Percentiles rank a stretch among this genome's conserved stretches.
Evolutionary conservation across 257 asterid genomes (phyloP).

Genomic region (Lithospermum erythrorhizon): DNA sequence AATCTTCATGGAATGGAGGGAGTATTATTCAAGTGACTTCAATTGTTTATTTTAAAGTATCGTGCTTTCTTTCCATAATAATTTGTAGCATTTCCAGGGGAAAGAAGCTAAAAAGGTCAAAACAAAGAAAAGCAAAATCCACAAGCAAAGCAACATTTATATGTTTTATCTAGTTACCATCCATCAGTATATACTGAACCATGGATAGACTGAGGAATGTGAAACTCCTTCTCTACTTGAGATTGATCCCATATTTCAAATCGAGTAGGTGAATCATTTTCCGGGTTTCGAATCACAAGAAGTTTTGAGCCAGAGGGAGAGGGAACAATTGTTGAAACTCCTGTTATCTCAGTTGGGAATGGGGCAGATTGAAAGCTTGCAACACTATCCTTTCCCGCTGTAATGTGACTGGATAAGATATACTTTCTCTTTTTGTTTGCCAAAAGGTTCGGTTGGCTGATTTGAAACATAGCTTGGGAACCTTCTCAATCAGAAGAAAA

Average conservation of each 20-base stretch:
- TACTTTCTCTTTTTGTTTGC: conserved; percentile 66
- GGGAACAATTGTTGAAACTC: conserved; percentile 65
- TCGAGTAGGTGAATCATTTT: conserved; percentile 63
- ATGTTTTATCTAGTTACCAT: conserved; percentile 42
- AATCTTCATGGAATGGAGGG: too few relatives aligned
- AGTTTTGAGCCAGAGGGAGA: conserved; percentile 91
- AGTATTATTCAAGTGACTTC: too few relatives aligned
- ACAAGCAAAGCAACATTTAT: neutral
- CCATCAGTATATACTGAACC: conserved; percentile 85
- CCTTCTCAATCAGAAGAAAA: conserved; percentile 33
- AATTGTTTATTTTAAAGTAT: too few relatives aligned
- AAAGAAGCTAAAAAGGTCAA: neutral
- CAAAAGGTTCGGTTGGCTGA: conserved; percentile 69
- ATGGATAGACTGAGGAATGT: conserved; percentile 55
- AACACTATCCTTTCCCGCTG: conserved; percentile 23
- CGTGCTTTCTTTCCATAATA: too few relatives aligned
- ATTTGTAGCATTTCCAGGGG: too few relatives aligned
- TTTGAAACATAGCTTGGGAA: conserved; percentile 59
- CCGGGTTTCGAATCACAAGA: conserved; percentile 63
- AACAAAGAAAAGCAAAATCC: neutral
- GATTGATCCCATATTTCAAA: conserved; percentile 84
- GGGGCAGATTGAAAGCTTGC: conserved; percentile 70
- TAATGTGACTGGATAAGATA: conserved; percentile 52
- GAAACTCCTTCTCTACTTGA: conserved; percentile 61
- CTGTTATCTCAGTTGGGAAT: conserved; percentile 66